phyloP scores from a whole-genome alignment of 495 filamentous ascomycete genomes.

The Penicillium turbatum region DNA sequence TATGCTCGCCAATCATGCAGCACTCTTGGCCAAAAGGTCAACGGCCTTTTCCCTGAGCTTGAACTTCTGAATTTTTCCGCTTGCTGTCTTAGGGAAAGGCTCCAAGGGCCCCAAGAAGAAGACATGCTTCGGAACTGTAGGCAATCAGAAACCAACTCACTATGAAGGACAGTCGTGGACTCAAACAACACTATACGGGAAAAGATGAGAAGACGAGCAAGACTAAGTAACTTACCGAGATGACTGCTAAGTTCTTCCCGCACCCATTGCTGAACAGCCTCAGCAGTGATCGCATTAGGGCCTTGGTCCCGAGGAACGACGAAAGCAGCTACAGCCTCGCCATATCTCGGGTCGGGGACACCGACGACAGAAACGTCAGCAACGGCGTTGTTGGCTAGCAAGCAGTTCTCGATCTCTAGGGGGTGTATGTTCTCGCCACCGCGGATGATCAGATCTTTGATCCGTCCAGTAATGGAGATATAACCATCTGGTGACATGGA shows the following conservation, averaged over 20 bases:
- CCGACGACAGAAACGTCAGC: conserved; percentile 78
- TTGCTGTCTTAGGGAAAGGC: conserved; percentile 86
- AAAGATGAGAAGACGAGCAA: background rate
- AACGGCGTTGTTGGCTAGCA: conserved; percentile 67
- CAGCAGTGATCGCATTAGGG: conserved; percentile 19
- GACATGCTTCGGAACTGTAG: conserved; percentile 74
- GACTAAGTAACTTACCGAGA: conserved; percentile 48
- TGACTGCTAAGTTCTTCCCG: conserved; percentile 65
- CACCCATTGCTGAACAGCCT: conserved; percentile 70
- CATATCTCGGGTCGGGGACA: conserved; percentile 76
- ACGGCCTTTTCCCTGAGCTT: conserved; percentile 68
- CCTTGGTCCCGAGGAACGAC: conserved; percentile 48
- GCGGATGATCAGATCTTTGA: conserved; percentile 90
- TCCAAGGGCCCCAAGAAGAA: conserved; percentile 62
- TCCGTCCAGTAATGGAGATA: conserved; percentile 67
- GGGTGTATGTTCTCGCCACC: conserved; percentile 97
- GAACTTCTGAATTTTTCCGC: conserved; percentile 97
- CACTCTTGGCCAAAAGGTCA: conserved; percentile 35
- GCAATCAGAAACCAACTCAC: background rate
- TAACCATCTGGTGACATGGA: conserved; percentile 68
- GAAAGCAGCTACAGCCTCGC: conserved; percentile 84
- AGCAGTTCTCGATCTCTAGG: conserved; percentile 85
- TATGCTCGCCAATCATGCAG: background rate
- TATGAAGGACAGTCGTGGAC: background rate
- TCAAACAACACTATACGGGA: background rate